A percentile compares a stretch with the other conserved stretches of the same genome.
Evolutionary conservation across 768 basidiomycete genomes (phyloP).

Genomic region (Lactarius pseudohatsudake): DNA sequence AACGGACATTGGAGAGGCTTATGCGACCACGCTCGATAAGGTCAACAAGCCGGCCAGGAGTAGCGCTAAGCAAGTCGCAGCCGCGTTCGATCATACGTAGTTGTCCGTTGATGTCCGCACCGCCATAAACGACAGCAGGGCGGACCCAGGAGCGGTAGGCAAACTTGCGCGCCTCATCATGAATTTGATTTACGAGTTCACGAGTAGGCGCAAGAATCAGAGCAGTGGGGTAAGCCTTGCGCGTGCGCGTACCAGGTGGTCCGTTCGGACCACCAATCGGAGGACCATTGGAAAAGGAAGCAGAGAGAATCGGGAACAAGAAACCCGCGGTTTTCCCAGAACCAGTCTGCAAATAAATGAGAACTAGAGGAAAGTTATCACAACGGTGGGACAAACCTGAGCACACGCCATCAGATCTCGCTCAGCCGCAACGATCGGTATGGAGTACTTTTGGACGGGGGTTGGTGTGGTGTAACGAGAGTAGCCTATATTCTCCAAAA

Average conservation of each 20-base stretch:
- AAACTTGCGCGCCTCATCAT: conserved; percentile 98
- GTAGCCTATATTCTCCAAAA: conserved; percentile 91
- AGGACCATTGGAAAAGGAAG: conserved; percentile 85
- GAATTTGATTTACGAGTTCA: conserved; percentile 98
- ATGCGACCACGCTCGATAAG: conserved; percentile 97
- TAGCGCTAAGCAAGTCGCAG: conserved; percentile 95
- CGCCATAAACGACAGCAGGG: conserved; percentile 98
- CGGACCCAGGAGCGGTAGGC: conserved; percentile 99
- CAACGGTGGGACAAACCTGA: conserved; percentile 52
- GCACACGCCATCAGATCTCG: conserved; percentile 95
- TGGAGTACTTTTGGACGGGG: conserved; percentile 99
- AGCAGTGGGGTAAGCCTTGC: conserved; percentile 96
- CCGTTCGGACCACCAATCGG: conserved; percentile 50
- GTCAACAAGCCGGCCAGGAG: conserved; percentile 97
- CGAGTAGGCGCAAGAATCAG: conserved; percentile 97
- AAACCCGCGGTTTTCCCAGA: conserved; percentile 99
- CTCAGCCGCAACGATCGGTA: conserved; percentile 91
- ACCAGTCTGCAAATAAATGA: conserved; percentile 69
- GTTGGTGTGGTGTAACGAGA: conserved; percentile 95
- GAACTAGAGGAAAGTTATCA: conserved; percentile 24
- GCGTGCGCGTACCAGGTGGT: conserved; percentile 57
- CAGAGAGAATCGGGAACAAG: conserved; percentile 97
- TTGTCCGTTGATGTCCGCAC: conserved; percentile 96
- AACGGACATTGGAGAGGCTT: conserved; percentile 93
- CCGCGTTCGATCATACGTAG: conserved; percentile 93